Evolutionary conservation across 441 rosid species (phyloP).

Genomic region (Capsella rubella): DNA sequence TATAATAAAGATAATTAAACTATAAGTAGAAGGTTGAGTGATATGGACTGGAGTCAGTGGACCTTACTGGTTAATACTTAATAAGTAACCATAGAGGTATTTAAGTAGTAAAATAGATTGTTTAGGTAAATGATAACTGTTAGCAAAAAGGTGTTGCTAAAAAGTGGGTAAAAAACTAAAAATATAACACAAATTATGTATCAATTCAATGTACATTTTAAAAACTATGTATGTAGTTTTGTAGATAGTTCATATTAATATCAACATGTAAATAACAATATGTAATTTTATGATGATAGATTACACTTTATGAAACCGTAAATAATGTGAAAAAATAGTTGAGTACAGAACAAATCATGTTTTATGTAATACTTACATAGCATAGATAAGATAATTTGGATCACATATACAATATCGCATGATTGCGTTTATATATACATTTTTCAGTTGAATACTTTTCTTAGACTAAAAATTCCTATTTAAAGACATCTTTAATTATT

Average conservation of each 20-base stretch:
- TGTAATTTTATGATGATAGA: neutral
- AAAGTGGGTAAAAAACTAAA: neutral
- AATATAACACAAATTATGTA: too few species aligned
- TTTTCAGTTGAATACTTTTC: neutral
- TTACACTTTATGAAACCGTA: neutral
- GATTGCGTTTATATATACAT: neutral
- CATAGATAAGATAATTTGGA: too few species aligned
- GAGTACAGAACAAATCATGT: too few species aligned
- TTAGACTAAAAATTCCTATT: neutral
- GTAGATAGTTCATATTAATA: too few species aligned
- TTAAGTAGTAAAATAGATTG: too few species aligned
- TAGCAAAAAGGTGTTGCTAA: neutral
- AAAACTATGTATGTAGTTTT: too few species aligned
- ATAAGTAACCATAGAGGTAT: too few species aligned
- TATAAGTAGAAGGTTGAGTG: slow-evolving; percentile 8
- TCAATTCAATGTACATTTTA: neutral
- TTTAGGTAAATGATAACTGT: neutral
- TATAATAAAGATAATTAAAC: neutral
- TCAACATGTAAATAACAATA: too few species aligned
- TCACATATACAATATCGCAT: neutral
- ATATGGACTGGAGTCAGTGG: slow-evolving; percentile 1
- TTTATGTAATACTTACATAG: too few species aligned
- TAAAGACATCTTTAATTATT: neutral
- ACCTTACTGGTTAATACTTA: too few species aligned
- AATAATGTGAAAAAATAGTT: too few species aligned